Evolutionary conservation across 2,329 filamentous ascomycete species (phyloP).

Genomic region (Pseudogymnoascus sp.): DNA sequence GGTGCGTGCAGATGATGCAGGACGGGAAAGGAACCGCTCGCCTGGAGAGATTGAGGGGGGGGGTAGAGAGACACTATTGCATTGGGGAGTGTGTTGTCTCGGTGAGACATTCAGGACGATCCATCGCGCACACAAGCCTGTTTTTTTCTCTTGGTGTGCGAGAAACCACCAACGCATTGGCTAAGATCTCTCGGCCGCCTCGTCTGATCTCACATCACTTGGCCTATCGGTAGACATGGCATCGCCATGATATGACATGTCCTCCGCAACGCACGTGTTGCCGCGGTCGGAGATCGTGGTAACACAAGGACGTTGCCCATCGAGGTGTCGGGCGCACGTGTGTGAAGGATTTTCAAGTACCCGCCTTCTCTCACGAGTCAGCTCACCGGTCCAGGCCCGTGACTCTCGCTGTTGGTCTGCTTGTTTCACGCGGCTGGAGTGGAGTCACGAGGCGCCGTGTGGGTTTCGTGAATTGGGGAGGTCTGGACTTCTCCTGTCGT

Average conservation of each 20-base stretch:
- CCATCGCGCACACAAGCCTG: not conserved
- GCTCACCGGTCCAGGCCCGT: not conserved
- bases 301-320: not conserved
- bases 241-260: not conserved
- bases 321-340: conserved; percentile 1
- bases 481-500: not conserved
- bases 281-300: not conserved
- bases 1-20: not conserved
- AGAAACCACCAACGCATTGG: not conserved
- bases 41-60: conserved; percentile 1
- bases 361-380: not conserved
- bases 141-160: not conserved
- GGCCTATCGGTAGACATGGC: not conserved
- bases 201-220: not conserved
- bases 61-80: not conserved
- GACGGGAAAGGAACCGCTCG: not conserved
- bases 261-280: not conserved
- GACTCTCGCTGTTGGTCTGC: not conserved
- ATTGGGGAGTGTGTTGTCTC: not conserved
- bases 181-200: not conserved
- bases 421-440: not conserved
- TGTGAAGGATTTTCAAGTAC: not conserved
- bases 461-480: not conserved
- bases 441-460: not conserved
- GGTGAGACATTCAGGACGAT: not conserved